phyloP scores from a whole-genome alignment of 2,329 filamentous ascomycete species.

The Mycosphaerelloides madeirae region DNA sequence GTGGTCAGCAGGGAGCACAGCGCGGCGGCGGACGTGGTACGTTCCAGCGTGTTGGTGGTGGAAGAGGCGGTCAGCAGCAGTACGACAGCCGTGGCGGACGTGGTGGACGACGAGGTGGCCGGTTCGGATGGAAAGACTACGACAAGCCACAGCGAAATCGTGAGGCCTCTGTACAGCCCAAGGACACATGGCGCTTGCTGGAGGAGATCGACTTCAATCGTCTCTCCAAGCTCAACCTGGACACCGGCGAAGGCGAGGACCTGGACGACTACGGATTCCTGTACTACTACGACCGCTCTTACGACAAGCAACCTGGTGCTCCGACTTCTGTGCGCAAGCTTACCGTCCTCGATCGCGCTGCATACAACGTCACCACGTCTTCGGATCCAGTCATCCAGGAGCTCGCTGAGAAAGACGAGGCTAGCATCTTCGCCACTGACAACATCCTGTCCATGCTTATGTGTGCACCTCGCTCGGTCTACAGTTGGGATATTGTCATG shows the following conservation, averaged over 20 bases:
- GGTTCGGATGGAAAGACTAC: conserved; percentile 98
- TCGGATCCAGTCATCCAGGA: conserved; percentile 96
- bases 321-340: conserved; percentile 85
- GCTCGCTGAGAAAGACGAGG: conserved; percentile 90
- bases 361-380: conserved; percentile 97
- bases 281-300: conserved; percentile 94
- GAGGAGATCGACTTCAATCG: conserved; percentile 99
- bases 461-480: conserved; percentile 93
- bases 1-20: conserved; percentile 66
- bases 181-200: conserved; percentile 88
- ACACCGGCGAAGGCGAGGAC: conserved; percentile 91
- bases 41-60: conserved; percentile 68
- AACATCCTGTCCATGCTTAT: conserved; percentile 98
- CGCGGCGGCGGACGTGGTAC: conserved; percentile 62
- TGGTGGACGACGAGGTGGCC: conserved; percentile 69
- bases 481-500: conserved; percentile 98
- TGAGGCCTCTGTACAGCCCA: conserved; percentile 93
- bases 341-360: conserved; percentile 82
- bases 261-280: conserved; percentile 94
- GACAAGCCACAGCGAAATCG: conserved; percentile 97
- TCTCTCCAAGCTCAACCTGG: conserved; percentile 89
- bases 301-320: conserved; percentile 82
- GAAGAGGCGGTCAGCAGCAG: conserved; percentile 61
- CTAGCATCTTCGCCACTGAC: conserved; percentile 93
- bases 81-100: conserved; percentile 69